Conservation (phyloP, 2,329 filamentous ascomycete species). For the Arthrobotrys conoides region DNA sequence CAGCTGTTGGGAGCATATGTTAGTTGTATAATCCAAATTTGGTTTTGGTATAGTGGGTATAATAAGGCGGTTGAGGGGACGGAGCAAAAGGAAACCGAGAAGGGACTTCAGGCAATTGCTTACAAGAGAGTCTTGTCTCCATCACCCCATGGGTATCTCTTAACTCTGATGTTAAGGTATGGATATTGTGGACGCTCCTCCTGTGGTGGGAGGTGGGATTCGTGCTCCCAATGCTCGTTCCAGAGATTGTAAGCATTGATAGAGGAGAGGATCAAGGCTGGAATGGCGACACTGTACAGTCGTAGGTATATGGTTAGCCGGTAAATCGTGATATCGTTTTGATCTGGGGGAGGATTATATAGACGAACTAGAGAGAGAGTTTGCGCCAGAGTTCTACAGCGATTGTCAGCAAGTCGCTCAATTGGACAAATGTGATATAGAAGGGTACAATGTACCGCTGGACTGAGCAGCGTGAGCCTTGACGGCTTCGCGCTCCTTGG, state of each 20-base stretch:
- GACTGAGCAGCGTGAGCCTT: conserved; percentile 90
- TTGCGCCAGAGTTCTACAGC: conserved; percentile 89
- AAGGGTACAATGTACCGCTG: conserved; percentile 75
- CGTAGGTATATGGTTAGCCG: conserved; percentile 30
- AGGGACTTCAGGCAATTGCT: background rate
- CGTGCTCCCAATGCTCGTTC: conserved; percentile 98
- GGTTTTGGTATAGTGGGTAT: conserved; percentile 22
- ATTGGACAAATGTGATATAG: conserved; percentile 46
- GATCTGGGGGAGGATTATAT: conserved; percentile 59
- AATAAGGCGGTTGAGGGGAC: background rate
- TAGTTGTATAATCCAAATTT: conserved; percentile 21
- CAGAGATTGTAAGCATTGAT: conserved; percentile 92
- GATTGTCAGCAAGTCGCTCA: conserved; percentile 61
- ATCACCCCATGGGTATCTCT: conserved; percentile 95
- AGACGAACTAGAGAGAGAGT: conserved; percentile 91
- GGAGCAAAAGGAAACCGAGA: background rate
- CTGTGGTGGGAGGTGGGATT: conserved; percentile 83
- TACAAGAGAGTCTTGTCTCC: conserved; percentile 83
- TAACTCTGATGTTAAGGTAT: conserved; percentile 97
- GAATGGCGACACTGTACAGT: conserved; percentile 77
- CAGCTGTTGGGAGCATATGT: conserved; percentile 73
- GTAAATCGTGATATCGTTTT: background rate
- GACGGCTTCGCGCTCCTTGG: conserved; percentile 89
- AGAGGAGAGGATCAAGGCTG: conserved; percentile 78
- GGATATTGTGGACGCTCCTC: conserved; percentile 94